Base-by-base conservation (phyloP, 2,329 filamentous ascomycete genomes). In the Dryadomyces sulphureus region DNA sequence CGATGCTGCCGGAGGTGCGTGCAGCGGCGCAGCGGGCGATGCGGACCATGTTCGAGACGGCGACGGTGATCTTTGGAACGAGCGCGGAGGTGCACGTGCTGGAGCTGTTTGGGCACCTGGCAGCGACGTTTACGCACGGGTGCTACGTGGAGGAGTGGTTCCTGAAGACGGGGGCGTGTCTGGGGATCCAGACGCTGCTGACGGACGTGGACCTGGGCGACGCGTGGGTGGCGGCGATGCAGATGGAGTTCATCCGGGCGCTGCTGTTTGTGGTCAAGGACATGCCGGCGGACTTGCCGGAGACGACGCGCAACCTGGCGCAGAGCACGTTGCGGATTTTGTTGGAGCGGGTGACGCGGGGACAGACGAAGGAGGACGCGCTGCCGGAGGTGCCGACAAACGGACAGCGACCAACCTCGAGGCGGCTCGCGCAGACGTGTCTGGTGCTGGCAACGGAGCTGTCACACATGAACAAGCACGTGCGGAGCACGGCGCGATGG, bases 111-210 rank as follows among this genome's bases (percentile, higher is more conserved):
- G 74, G 73, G 48, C 81, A 90, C 56, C 70, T 98, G 6, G 81
- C 83, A 35, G 83, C 79, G 49, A 81, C 80, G 0, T 94, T 96
- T 60, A 92, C 86, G 55, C 92, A 98, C 60, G 88, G 86, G 53
- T 98, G 92, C 60, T 89, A 95, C 56, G 88, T 92, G 56, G 90
- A 98, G 60, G 92, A 98, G 56, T 99, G 93, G 92, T 98, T 94
- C 58, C 89, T 89, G 45, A 98, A 99, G 64, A 84, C 88, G 34
- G 92, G 90, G 42, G 92, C 92, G 35, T 89, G 84, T 45, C 67
- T 90, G 19, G 93, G 93, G 46, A 95, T 99, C 56, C 82, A 85
- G 56, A 81, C 93, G 47, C 67, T 98, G 48, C 80, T 90, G 27
- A 90, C 85, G 2, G 82, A 90, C 54, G 69, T 96, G 46, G 80